Percentiles rank a stretch among this genome's conserved stretches.
These are phyloP conservation scores for Ustulina deusta DNA, from an alignment of 2,329 filamentous ascomycete genomes.

Conservation along the genomic window DNA sequence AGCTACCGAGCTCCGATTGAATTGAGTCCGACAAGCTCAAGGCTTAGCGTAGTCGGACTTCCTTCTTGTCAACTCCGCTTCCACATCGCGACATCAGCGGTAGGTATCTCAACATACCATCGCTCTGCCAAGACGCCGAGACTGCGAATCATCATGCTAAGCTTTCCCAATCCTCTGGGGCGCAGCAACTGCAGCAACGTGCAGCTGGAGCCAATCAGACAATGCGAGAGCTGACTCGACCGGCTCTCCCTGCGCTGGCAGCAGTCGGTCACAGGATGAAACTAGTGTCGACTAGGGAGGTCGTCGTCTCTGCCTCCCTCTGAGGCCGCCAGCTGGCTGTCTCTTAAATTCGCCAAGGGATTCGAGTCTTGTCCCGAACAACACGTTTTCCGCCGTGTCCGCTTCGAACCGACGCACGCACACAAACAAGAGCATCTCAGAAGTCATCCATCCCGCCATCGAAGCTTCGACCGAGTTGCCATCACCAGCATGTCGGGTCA, in stretches of 20 bases:
- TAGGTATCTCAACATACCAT: not conserved
- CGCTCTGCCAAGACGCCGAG: conserved; percentile 24
- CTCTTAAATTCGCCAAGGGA: conserved; percentile 10
- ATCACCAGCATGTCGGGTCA: conserved; percentile 44
- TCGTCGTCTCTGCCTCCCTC: not conserved
- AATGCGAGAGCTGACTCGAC: not conserved
- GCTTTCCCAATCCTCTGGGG: conserved; percentile 30
- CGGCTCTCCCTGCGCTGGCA: not conserved
- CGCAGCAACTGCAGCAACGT: conserved; percentile 22
- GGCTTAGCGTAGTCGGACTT: no score
- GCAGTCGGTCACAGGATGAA: conserved; percentile 4
- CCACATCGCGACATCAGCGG: not conserved
- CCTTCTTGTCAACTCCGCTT: not conserved
- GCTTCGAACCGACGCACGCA: not conserved
- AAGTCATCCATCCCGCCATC: conserved; percentile 2
- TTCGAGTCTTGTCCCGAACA: not conserved
- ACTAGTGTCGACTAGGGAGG: conserved; percentile 5
- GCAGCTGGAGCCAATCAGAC: conserved; percentile 28
- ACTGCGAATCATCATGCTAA: conserved; percentile 24
- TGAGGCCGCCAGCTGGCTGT: conserved; percentile 27
- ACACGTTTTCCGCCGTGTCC: not conserved
- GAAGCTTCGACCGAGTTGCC: conserved; percentile 1
- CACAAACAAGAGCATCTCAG: not conserved
- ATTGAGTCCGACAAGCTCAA: no score
- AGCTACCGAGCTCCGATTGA: no score